These are phyloP conservation scores for Knoxia roxburghii DNA, from an alignment of 257 asterid species.

Conservation along the genomic window DNA sequence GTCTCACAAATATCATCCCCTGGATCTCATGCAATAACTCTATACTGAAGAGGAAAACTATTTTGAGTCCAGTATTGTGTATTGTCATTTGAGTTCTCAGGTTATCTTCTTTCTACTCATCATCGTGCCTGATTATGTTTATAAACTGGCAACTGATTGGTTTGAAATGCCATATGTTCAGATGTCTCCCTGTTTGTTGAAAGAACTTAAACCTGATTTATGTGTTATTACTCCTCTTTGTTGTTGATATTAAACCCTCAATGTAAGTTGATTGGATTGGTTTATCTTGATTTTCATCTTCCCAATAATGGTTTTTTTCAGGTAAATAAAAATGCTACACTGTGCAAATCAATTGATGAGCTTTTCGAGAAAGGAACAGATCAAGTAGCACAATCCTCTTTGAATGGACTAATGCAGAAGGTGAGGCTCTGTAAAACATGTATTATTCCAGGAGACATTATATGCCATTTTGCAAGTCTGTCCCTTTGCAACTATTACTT, in stretches of 20 bases:
- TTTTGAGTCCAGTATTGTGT: too few relatives aligned
- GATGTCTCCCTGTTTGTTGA: not conserved
- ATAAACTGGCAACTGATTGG: not conserved
- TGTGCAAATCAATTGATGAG: conserved; percentile 85
- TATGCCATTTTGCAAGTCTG: not conserved
- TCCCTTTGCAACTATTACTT: not conserved
- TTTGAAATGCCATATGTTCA: conserved; percentile 1
- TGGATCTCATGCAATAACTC: too few relatives aligned
- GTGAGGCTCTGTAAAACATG: conserved; percentile 28
- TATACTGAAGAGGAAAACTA: too few relatives aligned
- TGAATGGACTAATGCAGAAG: conserved; percentile 63
- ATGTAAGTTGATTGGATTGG: too few relatives aligned
- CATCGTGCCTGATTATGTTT: not conserved
- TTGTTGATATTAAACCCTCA: not conserved
- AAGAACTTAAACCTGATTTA: not conserved
- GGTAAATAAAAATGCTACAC: conserved; percentile 76
- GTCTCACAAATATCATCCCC: too few relatives aligned
- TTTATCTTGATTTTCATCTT: conserved; percentile 10
- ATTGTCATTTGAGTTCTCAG: too few relatives aligned
- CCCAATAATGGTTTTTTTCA: conserved; percentile 30
- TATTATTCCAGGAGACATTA: not conserved
- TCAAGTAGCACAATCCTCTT: conserved; percentile 45
- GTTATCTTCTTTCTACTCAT: too few relatives aligned
- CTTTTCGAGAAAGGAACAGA: conserved; percentile 65
- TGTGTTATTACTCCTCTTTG: not conserved